Evolutionary conservation across 2,329 filamentous ascomycete genomes (phyloP), one percentile per base, ranked within the genome.

Genomic region (Apiospora kogelbergensis): DNA sequence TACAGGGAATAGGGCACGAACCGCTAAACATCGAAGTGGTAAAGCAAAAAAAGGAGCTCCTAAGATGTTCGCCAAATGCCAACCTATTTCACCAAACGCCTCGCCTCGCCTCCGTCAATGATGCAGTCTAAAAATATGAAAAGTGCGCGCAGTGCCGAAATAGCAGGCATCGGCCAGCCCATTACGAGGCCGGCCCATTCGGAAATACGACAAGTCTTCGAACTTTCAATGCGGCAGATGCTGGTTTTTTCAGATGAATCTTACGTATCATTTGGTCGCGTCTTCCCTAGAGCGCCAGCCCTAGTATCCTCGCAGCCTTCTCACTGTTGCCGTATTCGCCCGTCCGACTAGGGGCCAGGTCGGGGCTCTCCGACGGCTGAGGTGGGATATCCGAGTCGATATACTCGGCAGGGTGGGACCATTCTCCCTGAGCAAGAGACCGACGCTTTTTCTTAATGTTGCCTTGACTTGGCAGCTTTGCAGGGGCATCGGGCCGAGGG

Each of bases 371-470:
- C 4, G 76, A 76, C n/a, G 71, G 66, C 24, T 71, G 71, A 13
- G 70, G 63, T 26, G 68, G 60, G 7, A 66, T 37, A 37, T 76
- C 73, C 24, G 70, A 72, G 45, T 79, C 76, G 9, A 73, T 66
- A 11, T 73, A 75, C 33, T 79, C 77, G 66, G 76, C 76, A 3
- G 77, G 77, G 66, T 78, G 77, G 10, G 77, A 73, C 48, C 73
- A 72, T 68, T 79, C 77, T 9, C 77, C 77, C 5, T 72, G 65
- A 44, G 73, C 76, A 41, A 78, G 74, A 10, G 76, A 77, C 26
- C 78, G 76, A 24, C 78, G 71, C 69, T 79, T 79, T 70, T 75
- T 78, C 72, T 79, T 79, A 68, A 79, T 78, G 66, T 79, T 79
- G 20, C 78, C 78, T 69, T 78, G 77, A 3, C 75, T 75, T 40